A percentile compares a stretch with the other conserved stretches of the same genome.
Evolutionary conservation across 2,329 filamentous ascomycete genomes (phyloP).

Genomic region (Plectosphaerella sp.): DNA sequence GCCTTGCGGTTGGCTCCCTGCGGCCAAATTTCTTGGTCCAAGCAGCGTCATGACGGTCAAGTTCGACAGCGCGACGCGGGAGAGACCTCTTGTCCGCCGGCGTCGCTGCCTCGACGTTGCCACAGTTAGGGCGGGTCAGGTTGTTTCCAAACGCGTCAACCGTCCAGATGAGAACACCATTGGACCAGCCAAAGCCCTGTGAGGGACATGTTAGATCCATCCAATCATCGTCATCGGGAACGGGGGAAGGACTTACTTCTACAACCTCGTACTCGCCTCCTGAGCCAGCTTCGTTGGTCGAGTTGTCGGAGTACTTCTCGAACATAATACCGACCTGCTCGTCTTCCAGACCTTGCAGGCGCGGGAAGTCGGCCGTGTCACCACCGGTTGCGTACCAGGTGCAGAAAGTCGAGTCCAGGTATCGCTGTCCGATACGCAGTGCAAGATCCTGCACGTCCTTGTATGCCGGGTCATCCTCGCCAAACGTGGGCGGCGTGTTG

Average conservation of each 20-base stretch:
- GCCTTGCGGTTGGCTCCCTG: neutral
- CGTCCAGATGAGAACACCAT: conserved; percentile 63
- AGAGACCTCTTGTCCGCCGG: conserved; percentile 25
- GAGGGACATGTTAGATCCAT: neutral
- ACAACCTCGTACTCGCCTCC: conserved; percentile 68
- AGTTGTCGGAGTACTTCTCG: conserved; percentile 62
- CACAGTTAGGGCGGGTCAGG: conserved; percentile 52
- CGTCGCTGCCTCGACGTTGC: conserved; percentile 39
- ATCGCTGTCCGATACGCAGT: conserved; percentile 57
- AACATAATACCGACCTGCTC: conserved; percentile 55
- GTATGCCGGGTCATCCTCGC: conserved; percentile 48
- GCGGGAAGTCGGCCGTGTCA: conserved; percentile 46
- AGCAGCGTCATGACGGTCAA: conserved; percentile 38
- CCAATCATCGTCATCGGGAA: too few species aligned
- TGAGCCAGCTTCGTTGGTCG: conserved; percentile 55
- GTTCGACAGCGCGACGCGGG: conserved; percentile 36
- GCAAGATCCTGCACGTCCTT: conserved; percentile 50
- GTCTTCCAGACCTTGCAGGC: conserved; percentile 40
- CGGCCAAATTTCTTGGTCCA: conserved; percentile 44
- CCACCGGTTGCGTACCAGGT: conserved; percentile 67
- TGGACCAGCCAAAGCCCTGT: conserved; percentile 64
- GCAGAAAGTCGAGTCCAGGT: conserved; percentile 64
- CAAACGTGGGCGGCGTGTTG: conserved; percentile 54
- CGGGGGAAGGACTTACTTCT: conserved; percentile 26
- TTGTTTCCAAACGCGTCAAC: conserved; percentile 56